Evolutionary conservation across 164 flowering plant genomes (phyloP).

Genomic region (Tinospora cordifolia): DNA sequence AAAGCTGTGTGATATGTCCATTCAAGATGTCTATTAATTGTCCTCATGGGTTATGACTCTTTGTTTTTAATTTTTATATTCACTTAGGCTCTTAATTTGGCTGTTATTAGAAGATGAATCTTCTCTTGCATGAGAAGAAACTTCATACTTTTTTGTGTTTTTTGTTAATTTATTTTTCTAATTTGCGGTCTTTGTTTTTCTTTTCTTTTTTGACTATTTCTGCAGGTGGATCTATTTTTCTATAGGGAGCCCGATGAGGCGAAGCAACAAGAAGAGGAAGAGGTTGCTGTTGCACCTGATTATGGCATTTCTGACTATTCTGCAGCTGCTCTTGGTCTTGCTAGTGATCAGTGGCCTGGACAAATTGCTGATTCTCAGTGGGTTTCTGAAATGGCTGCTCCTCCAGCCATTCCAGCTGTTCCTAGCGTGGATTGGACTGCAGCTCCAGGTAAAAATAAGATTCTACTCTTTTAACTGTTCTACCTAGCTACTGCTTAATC

Average conservation of each 20-base stretch:
- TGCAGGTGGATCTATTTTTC: constrained; percentile 76
- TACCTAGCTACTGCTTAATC: too few relatives aligned
- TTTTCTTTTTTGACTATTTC: not conserved
- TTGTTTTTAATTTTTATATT: too few relatives aligned
- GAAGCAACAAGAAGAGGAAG: constrained; percentile 54
- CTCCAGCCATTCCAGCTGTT: constrained; percentile 17
- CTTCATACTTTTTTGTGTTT: not conserved
- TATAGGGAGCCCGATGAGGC: constrained; percentile 79
- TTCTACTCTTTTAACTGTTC: too few relatives aligned
- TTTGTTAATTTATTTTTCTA: too few relatives aligned
- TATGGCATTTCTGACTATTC: constrained; percentile 27
- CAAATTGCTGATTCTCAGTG: constrained; percentile 38
- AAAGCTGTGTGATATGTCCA: not conserved
- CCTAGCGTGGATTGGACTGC: constrained; percentile 13
- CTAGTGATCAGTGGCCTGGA: constrained; percentile 34
- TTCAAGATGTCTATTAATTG: not conserved
- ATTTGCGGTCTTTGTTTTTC: too few relatives aligned
- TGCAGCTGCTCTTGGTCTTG: constrained; percentile 14
- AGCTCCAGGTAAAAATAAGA: constrained; percentile 29
- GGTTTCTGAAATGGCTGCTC: constrained; percentile 27
- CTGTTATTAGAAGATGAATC: not conserved
- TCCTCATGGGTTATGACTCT: not conserved
- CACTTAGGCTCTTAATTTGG: not conserved
- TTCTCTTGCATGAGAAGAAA: not conserved
- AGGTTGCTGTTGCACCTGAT: constrained; percentile 31